phyloP scores from a whole-genome alignment of 2,329 filamentous ascomycete genomes.

The Diaporthe capsici region DNA sequence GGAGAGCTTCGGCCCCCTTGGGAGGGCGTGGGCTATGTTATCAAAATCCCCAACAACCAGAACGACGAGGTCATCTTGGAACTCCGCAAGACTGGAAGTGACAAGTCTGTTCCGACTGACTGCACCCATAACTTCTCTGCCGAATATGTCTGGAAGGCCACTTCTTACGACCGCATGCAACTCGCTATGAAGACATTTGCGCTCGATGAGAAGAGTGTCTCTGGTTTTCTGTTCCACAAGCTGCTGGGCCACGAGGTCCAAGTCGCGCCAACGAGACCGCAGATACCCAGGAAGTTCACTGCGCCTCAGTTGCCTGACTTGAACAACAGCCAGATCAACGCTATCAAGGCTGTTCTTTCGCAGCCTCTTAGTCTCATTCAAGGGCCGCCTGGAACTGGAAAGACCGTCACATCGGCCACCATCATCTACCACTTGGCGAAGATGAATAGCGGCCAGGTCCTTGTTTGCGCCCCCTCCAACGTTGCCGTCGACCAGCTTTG shows the following conservation, averaged over 20 bases:
- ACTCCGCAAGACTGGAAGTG: slow-evolving; percentile 92
- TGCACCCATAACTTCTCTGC: slow-evolving; percentile 98
- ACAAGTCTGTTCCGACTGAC: slow-evolving; percentile 95
- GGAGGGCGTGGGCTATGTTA: slow-evolving; percentile 98
- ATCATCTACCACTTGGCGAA: slow-evolving; percentile 99
- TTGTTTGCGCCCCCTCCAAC: slow-evolving; percentile 98
- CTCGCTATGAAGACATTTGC: slow-evolving; percentile 99
- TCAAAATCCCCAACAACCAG: slow-evolving; percentile 99
- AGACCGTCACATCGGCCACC: slow-evolving; percentile 98
- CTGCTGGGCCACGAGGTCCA: slow-evolving; percentile 95
- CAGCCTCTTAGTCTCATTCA: slow-evolving; percentile 96
- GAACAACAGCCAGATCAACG: slow-evolving; percentile 95
- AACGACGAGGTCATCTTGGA: slow-evolving; percentile 98
- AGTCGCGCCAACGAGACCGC: slow-evolving; percentile 93
- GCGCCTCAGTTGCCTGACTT: slow-evolving; percentile 94
- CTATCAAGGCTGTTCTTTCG: slow-evolving; percentile 94
- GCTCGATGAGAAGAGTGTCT: slow-evolving; percentile 97
- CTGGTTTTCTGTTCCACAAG: slow-evolving; percentile 98
- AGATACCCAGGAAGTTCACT: slow-evolving; percentile 96
- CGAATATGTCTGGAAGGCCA: slow-evolving; percentile 99
- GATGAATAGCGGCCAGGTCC: slow-evolving; percentile 92
- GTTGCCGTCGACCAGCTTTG: slow-evolving; percentile 98
- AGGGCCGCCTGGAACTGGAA: slow-evolving; percentile 95
- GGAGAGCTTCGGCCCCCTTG: slow-evolving; percentile 92
- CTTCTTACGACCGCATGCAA: slow-evolving; percentile 99